Percentiles rank a stretch among this genome's conserved stretches.
These are phyloP conservation scores for Boletellus sp. DNA, from an alignment of 768 basidiomycete species.

Conservation along the genomic window DNA sequence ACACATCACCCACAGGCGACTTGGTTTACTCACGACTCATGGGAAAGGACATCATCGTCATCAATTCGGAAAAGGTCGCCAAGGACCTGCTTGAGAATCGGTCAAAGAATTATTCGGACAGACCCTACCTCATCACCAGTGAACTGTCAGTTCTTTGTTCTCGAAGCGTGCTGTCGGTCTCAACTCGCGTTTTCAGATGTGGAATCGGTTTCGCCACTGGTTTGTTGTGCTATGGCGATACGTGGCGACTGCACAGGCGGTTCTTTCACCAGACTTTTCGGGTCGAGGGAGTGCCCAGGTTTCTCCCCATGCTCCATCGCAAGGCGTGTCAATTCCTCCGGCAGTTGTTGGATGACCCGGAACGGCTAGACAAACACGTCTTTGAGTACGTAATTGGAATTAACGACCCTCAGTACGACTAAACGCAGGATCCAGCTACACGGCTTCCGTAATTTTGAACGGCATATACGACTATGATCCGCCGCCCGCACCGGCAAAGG, in stretches of 20 bases:
- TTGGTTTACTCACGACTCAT: constrained; percentile 3
- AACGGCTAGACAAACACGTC: constrained; percentile 30
- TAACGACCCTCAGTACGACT: not conserved
- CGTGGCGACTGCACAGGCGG: constrained; percentile 22
- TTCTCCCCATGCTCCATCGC: constrained; percentile 26
- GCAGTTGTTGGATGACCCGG: constrained; percentile 30
- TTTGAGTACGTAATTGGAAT: constrained; percentile 25
- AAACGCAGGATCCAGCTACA: constrained; percentile 2
- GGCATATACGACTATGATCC: constrained; percentile 16
- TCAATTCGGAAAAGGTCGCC: too few species aligned
- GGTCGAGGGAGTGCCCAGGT: constrained; percentile 13
- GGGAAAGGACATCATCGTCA: constrained; percentile 21
- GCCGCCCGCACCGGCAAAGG: not conserved
- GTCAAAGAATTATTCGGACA: constrained; percentile 35
- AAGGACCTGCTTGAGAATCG: too few species aligned
- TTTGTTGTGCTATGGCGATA: constrained; percentile 18
- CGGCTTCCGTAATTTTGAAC: constrained; percentile 13
- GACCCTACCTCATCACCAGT: constrained; percentile 6
- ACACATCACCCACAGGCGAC: constrained; percentile 1
- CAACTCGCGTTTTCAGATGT: not conserved
- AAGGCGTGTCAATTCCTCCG: constrained; percentile 30
- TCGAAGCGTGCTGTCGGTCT: not conserved
- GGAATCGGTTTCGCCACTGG: constrained; percentile 16
- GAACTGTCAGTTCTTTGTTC: not conserved
- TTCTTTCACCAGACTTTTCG: constrained; percentile 18